Conservation (phyloP, 257 asterid species). For the Solanum tarapatanum region DNA sequence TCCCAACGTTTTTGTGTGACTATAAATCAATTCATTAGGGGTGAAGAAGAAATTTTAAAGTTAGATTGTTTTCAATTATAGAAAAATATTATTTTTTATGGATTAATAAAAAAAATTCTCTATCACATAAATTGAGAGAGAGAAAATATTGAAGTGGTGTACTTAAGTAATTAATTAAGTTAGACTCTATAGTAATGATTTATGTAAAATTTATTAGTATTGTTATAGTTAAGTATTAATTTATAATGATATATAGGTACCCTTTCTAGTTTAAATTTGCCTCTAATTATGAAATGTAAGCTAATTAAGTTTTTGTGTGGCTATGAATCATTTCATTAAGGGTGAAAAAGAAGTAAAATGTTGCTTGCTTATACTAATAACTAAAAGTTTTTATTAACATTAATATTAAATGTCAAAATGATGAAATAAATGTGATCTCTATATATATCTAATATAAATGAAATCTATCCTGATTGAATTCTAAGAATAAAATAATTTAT, state of each 20-base stretch:
- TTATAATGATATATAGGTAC: background rate
- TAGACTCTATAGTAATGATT: background rate
- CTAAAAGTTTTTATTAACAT: no score
- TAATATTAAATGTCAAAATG: background rate
- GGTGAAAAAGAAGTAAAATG: no score
- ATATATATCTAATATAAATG: background rate
- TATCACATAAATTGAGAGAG: background rate
- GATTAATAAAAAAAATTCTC: no score
- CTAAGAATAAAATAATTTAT: background rate
- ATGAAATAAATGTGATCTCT: no score
- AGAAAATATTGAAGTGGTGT: background rate
- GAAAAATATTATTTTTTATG: no score
- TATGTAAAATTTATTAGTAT: background rate
- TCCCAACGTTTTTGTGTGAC: background rate
- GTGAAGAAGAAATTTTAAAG: no score
- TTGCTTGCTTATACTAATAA: background rate
- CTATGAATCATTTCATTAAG: no score
- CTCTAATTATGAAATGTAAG: background rate
- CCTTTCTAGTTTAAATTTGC: background rate
- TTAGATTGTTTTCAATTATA: no score
- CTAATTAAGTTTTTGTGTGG: background rate
- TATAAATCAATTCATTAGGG: no score
- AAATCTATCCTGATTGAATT: background rate
- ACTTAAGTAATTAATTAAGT: background rate
- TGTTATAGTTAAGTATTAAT: background rate